phyloP scores from a whole-genome alignment of 75 land plant genomes.

The Picea glauca region DNA sequence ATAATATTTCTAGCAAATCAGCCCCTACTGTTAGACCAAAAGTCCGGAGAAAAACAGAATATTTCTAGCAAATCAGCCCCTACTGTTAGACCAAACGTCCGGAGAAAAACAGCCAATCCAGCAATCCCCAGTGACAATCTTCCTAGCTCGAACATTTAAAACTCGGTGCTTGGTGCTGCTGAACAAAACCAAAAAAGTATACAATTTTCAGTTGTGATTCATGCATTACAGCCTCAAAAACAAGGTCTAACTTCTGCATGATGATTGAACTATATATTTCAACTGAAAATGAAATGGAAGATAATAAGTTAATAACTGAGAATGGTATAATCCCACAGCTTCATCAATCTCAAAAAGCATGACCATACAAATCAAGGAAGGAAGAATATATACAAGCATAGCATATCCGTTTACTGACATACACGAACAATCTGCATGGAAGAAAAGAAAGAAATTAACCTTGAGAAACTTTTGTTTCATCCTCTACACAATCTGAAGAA shows the following conservation, averaged over 20 bases:
- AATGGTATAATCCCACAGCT: neutral
- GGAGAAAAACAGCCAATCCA: conserved; percentile 1
- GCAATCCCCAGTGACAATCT: neutral
- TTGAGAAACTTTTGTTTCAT: conserved; percentile 23
- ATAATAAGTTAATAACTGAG: neutral
- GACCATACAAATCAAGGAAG: neutral
- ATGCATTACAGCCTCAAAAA: conserved; percentile 6
- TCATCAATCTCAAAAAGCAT: neutral
- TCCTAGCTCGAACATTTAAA: neutral
- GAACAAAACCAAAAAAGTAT: neutral
- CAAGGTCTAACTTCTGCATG: conserved; percentile 1
- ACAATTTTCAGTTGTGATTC: neutral
- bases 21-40: conserved; percentile 5
- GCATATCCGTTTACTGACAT: neutral
- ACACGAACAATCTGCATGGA: neutral
- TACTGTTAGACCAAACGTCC: conserved; percentile 2
- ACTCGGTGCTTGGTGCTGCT: conserved; percentile 2
- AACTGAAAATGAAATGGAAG: neutral
- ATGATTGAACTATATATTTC: neutral
- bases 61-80: neutral
- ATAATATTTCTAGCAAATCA: neutral
- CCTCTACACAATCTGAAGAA: conserved; percentile 20
- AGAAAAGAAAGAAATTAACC: conserved; percentile 14
- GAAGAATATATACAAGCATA: neutral
- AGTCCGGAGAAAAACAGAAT: neutral